Base-by-base conservation (phyloP, 2,329 filamentous ascomycete genomes). In the Seiridium unicorne region DNA sequence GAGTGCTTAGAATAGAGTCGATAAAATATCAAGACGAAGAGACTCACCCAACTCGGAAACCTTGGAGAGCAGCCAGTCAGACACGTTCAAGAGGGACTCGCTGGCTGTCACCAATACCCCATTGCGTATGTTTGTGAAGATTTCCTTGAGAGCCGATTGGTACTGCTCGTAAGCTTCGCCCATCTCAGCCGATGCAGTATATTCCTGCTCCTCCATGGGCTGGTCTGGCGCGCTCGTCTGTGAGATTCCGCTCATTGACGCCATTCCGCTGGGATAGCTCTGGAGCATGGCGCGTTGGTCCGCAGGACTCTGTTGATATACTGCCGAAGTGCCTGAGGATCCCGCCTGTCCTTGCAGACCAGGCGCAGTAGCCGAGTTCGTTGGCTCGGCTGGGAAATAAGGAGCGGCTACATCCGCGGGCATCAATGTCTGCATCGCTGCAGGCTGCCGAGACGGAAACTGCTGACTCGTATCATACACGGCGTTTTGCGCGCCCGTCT, bases 381-480 rank as follows among this genome's bases (percentile, higher is more conserved):
- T 80, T 71, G 88, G 81, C 72, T 90, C 89, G 75, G 81, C 82
- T 68, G 84, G 77, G 76, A 92, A 93, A 80, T 95, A 97, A 71
- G 89, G 89, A 78, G 89, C 82, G 72, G 85, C 83, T 74, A 92
- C 87, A 72, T 80, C 79, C 62, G 77, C 69, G 46, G 87, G 79
- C 74, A 93, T 82, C 77, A 92, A 26, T 26, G 18, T 90, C 73
- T 92, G 90, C 77, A 95, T 85, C 62, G 84, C 86, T 81, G 89
- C 86, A 77, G 89, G 85, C 72, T 92, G 90, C 79, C 90, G 88
- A 67, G 87, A 80, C 70, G 88, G 84, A 79, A 92, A 96, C 72
- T 89, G 89, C 77, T 88, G 84, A 73, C 88, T 86, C 71, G 86
- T 79, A 75, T 94, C 90, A 79, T 96, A 96, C 77, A 89, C 81